These are phyloP conservation scores for Pilobolus umbonatus DNA, from an alignment of 192 early-diverging fungal species.

Conservation along the genomic window DNA sequence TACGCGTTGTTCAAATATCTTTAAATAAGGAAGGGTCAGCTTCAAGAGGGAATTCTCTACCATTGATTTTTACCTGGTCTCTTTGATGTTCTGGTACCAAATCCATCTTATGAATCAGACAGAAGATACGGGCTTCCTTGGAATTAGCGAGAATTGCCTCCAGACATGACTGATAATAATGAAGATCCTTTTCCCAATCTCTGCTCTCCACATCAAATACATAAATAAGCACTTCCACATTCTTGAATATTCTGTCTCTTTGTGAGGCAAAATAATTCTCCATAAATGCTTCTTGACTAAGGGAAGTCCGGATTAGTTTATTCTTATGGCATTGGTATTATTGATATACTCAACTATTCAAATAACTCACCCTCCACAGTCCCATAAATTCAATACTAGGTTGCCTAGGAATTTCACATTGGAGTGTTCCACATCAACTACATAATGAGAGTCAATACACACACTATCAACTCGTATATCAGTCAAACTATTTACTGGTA, in stretches of 20 bases:
- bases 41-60: no score
- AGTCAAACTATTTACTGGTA: slow-evolving; percentile 1
- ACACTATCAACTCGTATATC: background rate
- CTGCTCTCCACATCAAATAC: slow-evolving; percentile 5
- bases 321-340: background rate
- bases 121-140: slow-evolving; percentile 1
- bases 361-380: slow-evolving; percentile 4
- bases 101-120: slow-evolving; percentile 15
- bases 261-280: slow-evolving; percentile 1
- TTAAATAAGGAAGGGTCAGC: background rate
- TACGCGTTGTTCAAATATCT: slow-evolving; percentile 67
- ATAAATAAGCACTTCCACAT: slow-evolving; percentile 8
- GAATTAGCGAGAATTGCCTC: slow-evolving; percentile 4
- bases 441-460: background rate
- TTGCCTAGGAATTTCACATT: slow-evolving; percentile 13
- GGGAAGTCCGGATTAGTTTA: background rate
- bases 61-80: slow-evolving; percentile 2
- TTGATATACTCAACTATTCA: background rate
- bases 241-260: slow-evolving; percentile 4
- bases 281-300: slow-evolving; percentile 5
- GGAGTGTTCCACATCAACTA: slow-evolving; percentile 11
- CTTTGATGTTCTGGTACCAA: slow-evolving; percentile 6
- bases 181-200: slow-evolving; percentile 7
- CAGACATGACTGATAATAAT: slow-evolving; percentile 10
- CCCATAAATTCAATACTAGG: slow-evolving; percentile 13